Conservation (phyloP, 2,329 filamentous ascomycete genomes). For the Niveomyces coronatus region DNA sequence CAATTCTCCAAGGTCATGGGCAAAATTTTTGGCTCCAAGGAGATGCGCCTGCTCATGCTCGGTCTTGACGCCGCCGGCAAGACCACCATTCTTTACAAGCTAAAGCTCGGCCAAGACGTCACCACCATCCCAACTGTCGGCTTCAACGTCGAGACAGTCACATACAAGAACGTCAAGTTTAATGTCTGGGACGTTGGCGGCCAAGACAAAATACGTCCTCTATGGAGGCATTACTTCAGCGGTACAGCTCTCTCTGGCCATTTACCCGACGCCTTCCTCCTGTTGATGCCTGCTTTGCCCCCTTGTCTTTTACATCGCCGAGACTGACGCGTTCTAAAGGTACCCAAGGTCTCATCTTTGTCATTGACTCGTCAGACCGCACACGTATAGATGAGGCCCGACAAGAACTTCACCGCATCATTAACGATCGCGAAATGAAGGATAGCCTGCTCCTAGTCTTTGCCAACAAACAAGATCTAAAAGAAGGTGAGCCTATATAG, state of each 20-base stretch:
- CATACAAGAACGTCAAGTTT: conserved; percentile 99
- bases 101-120: conserved; percentile 96
- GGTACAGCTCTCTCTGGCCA: no score
- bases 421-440: conserved; percentile 96
- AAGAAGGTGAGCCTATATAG: conserved; percentile 60
- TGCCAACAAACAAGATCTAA: conserved; percentile 97
- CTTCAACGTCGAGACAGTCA: conserved; percentile 98
- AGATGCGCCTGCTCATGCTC: conserved; percentile 98
- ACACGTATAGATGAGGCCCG: conserved; percentile 86
- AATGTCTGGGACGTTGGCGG: conserved; percentile 99
- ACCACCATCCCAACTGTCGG: conserved; percentile 97
- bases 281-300: background rate
- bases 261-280: background rate
- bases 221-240: conserved; percentile 96
- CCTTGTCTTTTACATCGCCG: no score
- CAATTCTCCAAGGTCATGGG: conserved; percentile 93
- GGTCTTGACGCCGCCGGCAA: conserved; percentile 97
- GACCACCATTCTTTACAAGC: conserved; percentile 97
- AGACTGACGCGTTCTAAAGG: conserved; percentile 44
- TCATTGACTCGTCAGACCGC: conserved; percentile 91
- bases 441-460: conserved; percentile 91
- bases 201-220: conserved; percentile 94
- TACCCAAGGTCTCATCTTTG: conserved; percentile 96
- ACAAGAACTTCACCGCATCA: conserved; percentile 90
- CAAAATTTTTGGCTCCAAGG: conserved; percentile 98